These are phyloP conservation scores for Acer campestre DNA, from an alignment of 345 rosid genomes.

Conservation along the genomic window DNA sequence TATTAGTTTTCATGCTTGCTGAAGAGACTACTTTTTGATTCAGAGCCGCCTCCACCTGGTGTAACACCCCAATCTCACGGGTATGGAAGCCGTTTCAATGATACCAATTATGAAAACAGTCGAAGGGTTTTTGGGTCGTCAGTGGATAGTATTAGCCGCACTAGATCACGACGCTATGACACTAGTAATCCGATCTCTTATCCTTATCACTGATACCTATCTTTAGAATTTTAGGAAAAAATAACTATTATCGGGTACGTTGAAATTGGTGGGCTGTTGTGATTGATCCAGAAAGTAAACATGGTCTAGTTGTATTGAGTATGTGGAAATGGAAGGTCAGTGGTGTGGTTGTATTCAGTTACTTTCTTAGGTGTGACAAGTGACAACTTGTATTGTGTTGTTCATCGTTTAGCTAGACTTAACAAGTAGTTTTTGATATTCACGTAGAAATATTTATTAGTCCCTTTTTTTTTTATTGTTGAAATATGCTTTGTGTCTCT, in stretches of 20 bases:
- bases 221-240: not conserved
- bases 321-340: not conserved
- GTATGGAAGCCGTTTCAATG: slow-evolving; percentile 51
- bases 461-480: not conserved
- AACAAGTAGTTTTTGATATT: not conserved
- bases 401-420: not conserved
- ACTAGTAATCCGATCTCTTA: slow-evolving; percentile 40
- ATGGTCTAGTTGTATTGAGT: not conserved
- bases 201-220: slow-evolving; percentile 32
- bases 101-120: slow-evolving; percentile 55
- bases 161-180: slow-evolving; percentile 60
- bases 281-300: not conserved
- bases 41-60: slow-evolving; percentile 62
- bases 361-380: not conserved
- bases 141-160: slow-evolving; percentile 51
- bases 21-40: slow-evolving; percentile 26
- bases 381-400: not conserved
- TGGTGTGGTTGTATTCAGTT: not conserved
- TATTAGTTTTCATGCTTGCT: slow-evolving; percentile 19
- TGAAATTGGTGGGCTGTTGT: not conserved
- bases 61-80: slow-evolving; percentile 47
- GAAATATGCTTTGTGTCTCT: not conserved
- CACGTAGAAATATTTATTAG: not conserved
- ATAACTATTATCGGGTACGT: not conserved
- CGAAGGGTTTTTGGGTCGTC: slow-evolving; percentile 64